Base-by-base conservation (phyloP, 2,329 filamentous ascomycete genomes). In the Mycosphaerella sp. region DNA sequence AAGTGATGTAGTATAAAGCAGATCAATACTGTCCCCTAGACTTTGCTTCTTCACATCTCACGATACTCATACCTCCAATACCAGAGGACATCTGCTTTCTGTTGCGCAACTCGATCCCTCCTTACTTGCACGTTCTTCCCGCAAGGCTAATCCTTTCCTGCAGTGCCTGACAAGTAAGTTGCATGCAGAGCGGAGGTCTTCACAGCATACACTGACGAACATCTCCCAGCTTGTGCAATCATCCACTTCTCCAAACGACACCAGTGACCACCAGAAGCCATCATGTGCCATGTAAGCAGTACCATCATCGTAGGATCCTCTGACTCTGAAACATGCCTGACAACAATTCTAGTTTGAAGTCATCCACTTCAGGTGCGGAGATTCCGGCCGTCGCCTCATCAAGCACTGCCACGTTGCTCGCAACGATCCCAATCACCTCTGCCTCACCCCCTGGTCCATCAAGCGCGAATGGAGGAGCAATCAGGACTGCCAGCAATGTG, bases 391-490 rank as follows among this genome's bases (percentile, higher is more conserved):
- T 21, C 78, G 81, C 16, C 72, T 86, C 27, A 81, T 83, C 63
- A 81, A 80, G 18, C 79, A 87, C 68, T 90, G 86, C 68, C 86
- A 89, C 69, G 82, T 81, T 59, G 84, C 86, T 5, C 82, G 86
- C 52, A 87, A 86, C 64, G 82, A 88, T 59, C 80, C 80, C 0
- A 75, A 78, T 55, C 85, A 89, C 65, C 75, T 81, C 60, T 89
- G 86, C 67, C 79, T 79, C 57, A 76, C 81, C 9, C 79, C 87
- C 49, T 84, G 85, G 70, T 79, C 79, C 35, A 74, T 86, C 53
- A 71, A 67, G 56, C 77, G 80, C 18, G 72, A 80, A 55, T 79
- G 79, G 63, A 80, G 78, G 73, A 73, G 75, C 27, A 80, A 83
- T 4, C 72, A 77, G 10, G 68, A 74, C 13, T 85, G 82, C 63